Conservation (phyloP, 352 stramenopile genomes). For the Globisporangium nagaii region DNA sequence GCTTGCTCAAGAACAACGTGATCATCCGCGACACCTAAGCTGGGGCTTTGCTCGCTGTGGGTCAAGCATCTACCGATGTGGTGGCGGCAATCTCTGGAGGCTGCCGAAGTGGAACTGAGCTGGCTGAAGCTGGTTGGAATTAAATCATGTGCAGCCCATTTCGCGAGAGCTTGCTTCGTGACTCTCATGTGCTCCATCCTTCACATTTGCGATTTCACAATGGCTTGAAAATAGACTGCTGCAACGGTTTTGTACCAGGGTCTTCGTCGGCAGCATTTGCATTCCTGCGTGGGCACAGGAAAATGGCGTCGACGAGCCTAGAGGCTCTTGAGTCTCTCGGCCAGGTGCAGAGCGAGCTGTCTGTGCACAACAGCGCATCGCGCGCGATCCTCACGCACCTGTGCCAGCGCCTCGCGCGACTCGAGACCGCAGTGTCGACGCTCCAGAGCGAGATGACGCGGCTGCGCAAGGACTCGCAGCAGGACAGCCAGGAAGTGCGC, state of each 20-base stretch:
- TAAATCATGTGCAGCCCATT: too few relatives aligned
- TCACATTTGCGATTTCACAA: too few relatives aligned
- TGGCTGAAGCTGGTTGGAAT: too few relatives aligned
- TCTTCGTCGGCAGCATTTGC: too few relatives aligned
- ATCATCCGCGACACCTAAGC: conserved; percentile 67
- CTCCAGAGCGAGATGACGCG: conserved; percentile 36
- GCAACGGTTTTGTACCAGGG: too few relatives aligned
- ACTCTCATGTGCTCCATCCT: too few relatives aligned
- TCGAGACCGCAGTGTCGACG: conserved; percentile 41
- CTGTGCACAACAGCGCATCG: conserved; percentile 42
- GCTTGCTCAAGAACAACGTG: conserved; percentile 81
- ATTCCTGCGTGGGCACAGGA: too few relatives aligned
- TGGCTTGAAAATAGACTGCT: too few relatives aligned
- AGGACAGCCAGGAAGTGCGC: conserved; percentile 37
- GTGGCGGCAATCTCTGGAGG: not conserved
- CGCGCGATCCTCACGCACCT: conserved; percentile 60
- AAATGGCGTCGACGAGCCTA: not conserved
- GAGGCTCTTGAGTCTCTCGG: conserved; percentile 24
- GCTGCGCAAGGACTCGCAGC: conserved; percentile 30
- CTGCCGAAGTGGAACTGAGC: not conserved
- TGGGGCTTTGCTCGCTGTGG: too few relatives aligned
- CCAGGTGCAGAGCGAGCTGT: conserved; percentile 46
- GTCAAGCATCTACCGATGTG: too few relatives aligned
- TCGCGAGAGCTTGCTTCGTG: too few relatives aligned
- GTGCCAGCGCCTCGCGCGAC: conserved; percentile 43